phyloP scores from a whole-genome alignment of 345 rosid species.

The Murraya paniculata region DNA sequence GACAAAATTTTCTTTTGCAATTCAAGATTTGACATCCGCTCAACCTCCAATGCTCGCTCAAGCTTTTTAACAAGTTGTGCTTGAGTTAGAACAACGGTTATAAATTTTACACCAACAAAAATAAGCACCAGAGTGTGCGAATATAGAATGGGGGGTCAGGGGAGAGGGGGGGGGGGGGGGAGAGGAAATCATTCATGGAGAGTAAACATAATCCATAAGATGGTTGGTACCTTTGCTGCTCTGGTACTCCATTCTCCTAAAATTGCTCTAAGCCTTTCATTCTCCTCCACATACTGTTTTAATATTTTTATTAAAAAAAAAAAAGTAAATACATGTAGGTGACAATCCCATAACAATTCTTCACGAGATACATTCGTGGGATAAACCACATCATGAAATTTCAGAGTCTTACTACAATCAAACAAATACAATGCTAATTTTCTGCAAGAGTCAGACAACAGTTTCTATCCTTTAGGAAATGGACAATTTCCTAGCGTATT shows the following conservation, averaged over 20 bases:
- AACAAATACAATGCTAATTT: not conserved
- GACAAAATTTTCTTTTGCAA: slow-evolving; percentile 63
- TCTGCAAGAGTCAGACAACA: not conserved
- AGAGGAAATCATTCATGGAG: not conserved
- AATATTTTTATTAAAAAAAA: not conserved
- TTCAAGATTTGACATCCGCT: slow-evolving; percentile 76
- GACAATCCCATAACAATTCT: not conserved
- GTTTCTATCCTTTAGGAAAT: not conserved
- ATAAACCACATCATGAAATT: not conserved
- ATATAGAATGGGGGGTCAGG: not conserved
- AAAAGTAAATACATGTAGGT: not conserved
- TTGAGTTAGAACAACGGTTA: not conserved
- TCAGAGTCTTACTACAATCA: not conserved
- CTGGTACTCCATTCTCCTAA: slow-evolving; percentile 89
- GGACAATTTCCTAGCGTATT: not conserved
- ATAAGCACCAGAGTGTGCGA: not conserved
- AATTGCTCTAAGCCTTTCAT: slow-evolving; percentile 87
- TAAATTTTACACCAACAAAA: not conserved
- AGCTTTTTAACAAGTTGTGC: slow-evolving; percentile 38
- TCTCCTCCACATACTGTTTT: slow-evolving; percentile 83
- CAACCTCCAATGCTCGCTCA: slow-evolving; percentile 83
- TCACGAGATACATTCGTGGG: not conserved
- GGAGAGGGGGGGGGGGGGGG: too few relatives aligned
- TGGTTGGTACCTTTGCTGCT: slow-evolving; percentile 77
- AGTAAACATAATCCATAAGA: not conserved